These are phyloP conservation scores for Cladosporium sp. DNA, from an alignment of 2,329 filamentous ascomycete species.

Conservation along the genomic window DNA sequence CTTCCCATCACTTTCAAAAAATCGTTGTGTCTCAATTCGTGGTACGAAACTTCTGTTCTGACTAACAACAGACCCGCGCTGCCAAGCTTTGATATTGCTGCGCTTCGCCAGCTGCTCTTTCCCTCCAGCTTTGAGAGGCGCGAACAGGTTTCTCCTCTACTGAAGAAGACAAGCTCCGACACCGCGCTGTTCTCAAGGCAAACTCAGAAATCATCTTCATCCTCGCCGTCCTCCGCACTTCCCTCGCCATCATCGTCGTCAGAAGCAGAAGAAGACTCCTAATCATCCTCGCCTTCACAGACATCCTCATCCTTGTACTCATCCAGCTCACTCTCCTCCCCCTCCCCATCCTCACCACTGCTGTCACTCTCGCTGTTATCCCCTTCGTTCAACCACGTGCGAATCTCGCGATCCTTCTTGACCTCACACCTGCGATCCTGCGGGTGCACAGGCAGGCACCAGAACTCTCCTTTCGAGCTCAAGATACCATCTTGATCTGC, in stretches of 20 bases:
- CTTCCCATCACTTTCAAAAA: too few relatives aligned
- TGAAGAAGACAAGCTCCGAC: too few relatives aligned
- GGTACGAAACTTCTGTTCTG: too few relatives aligned
- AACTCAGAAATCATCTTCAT: neutral
- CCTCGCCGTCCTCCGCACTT: neutral
- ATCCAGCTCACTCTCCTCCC: neutral
- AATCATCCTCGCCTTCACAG: neutral
- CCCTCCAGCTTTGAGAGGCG: too few relatives aligned
- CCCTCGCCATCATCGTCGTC: neutral
- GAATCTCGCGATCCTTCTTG: constrained; percentile 2
- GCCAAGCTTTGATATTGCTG: too few relatives aligned
- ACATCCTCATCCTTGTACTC: neutral
- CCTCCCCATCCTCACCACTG: neutral
- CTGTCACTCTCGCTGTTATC: neutral
- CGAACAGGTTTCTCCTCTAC: too few relatives aligned
- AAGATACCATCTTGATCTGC: constrained; percentile 20
- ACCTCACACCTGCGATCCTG: constrained; percentile 20
- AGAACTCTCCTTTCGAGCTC: constrained; percentile 18
- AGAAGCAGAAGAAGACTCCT: neutral
- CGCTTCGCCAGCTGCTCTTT: too few relatives aligned
- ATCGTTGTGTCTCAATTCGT: too few relatives aligned
- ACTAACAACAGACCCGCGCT: too few relatives aligned
- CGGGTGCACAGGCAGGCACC: constrained; percentile 25
- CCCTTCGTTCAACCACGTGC: neutral
- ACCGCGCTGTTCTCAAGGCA: too few relatives aligned